Percentiles rank a stretch among this genome's conserved stretches.
phyloP scores from a whole-genome alignment of 108 stramenopile species.

The Skeletonema menzelii region DNA sequence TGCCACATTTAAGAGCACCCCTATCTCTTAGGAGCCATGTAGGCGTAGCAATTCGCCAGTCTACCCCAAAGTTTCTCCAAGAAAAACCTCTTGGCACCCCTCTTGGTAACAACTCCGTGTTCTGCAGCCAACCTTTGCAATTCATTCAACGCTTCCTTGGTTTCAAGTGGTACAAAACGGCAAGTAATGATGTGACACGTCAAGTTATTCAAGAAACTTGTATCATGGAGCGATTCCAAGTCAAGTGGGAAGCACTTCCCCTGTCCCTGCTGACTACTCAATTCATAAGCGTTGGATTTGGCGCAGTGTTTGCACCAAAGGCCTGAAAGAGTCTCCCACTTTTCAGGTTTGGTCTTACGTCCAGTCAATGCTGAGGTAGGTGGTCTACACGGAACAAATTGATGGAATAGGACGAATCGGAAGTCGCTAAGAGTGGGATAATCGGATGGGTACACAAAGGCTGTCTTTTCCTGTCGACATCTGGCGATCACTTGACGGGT shows the following conservation, averaged over 20 bases:
- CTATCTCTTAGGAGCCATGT: neutral
- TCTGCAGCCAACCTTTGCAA: constrained; percentile 14
- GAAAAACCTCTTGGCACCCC: constrained; percentile 7
- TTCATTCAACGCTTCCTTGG: constrained; percentile 9
- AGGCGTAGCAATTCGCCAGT: neutral
- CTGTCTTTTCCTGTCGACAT: neutral
- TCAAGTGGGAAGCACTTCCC: constrained; percentile 9
- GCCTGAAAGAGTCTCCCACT: neutral
- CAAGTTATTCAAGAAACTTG: constrained; percentile 5
- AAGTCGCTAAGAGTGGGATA: constrained; percentile 9
- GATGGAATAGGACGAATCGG: constrained; percentile 11
- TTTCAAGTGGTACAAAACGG: neutral
- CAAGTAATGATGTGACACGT: neutral
- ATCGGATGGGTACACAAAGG: constrained; percentile 7
- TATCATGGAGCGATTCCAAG: neutral
- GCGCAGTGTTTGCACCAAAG: constrained; percentile 12
- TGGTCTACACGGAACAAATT: constrained; percentile 7
- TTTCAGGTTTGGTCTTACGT: neutral
- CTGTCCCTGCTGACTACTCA: too few species aligned
- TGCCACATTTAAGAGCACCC: too few species aligned
- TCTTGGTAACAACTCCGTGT: constrained; percentile 4
- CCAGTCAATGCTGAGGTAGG: neutral
- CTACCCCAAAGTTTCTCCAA: constrained; percentile 15
- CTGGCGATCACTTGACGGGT: constrained; percentile 7
- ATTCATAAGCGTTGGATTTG: too few species aligned